Evolutionary conservation across 441 rosid genomes (phyloP).

Genomic region (Pelargonium cotyledonis): DNA sequence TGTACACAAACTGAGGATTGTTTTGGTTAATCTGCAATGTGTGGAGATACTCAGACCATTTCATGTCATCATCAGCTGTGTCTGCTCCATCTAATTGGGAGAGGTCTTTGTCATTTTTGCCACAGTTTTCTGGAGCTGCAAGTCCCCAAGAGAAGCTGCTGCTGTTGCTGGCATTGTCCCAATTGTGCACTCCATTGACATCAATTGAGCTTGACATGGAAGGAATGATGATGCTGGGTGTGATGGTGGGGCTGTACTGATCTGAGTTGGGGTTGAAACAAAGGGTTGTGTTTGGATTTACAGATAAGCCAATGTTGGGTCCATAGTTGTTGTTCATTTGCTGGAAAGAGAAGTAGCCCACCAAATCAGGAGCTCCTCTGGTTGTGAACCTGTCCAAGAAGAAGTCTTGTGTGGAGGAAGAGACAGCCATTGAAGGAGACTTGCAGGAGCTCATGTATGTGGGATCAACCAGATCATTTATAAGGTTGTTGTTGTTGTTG

Average conservation of each 20-base stretch:
- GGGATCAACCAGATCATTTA: no score
- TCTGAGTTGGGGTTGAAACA: slow-evolving; percentile 27
- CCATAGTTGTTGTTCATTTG: slow-evolving; percentile 35
- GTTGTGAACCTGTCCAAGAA: slow-evolving; percentile 32
- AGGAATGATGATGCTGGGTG: no score
- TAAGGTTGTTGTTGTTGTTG: slow-evolving; percentile 7
- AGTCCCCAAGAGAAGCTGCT: slow-evolving; percentile 41
- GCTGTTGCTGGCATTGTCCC: slow-evolving; percentile 31
- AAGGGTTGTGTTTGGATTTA: slow-evolving; percentile 18
- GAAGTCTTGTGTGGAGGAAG: slow-evolving; percentile 33
- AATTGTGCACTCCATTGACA: slow-evolving; percentile 2
- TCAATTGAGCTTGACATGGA: neutral
- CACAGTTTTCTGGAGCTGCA: neutral
- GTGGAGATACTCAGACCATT: slow-evolving; percentile 61
- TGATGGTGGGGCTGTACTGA: no score
- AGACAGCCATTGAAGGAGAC: neutral
- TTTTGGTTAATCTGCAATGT: slow-evolving; percentile 29
- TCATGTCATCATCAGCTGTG: slow-evolving; percentile 23
- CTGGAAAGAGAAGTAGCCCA: slow-evolving; percentile 41
- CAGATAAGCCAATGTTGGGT: slow-evolving; percentile 15
- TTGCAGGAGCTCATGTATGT: neutral
- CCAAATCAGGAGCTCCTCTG: slow-evolving; percentile 32
- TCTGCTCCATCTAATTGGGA: no score
- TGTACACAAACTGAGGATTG: slow-evolving; percentile 31
- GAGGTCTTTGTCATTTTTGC: no score